Evolutionary conservation across 169 alveolate genomes (phyloP).

Genomic region (Plasmodium relictum): DNA sequence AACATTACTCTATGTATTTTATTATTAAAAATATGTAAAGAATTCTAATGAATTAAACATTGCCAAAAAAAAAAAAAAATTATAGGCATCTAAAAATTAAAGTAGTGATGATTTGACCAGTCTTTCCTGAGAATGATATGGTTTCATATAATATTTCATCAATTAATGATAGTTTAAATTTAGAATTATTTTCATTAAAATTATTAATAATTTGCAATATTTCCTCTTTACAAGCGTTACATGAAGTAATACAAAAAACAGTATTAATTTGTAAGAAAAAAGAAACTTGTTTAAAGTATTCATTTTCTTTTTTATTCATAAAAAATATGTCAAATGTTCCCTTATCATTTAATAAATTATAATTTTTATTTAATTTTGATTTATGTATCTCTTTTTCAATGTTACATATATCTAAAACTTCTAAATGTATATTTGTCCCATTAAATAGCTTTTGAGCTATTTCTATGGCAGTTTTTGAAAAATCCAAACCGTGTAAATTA

Average conservation of each 20-base stretch:
- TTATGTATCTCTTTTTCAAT: constrained; percentile 15
- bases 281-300: constrained; percentile 68
- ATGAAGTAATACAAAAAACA: constrained; percentile 77
- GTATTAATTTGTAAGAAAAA: constrained; percentile 73
- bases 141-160: constrained; percentile 68
- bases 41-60: background rate
- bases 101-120: constrained; percentile 51
- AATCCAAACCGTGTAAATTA: constrained; percentile 81
- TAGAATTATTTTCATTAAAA: constrained; percentile 24
- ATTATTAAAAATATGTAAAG: no score
- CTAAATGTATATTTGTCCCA: constrained; percentile 15
- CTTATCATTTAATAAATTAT: constrained; percentile 80
- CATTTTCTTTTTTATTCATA: constrained; percentile 76
- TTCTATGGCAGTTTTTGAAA: constrained; percentile 80
- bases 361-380: constrained; percentile 38
- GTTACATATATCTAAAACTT: constrained; percentile 75
- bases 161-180: constrained; percentile 10
- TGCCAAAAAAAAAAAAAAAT: background rate
- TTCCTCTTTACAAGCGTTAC: constrained; percentile 84
- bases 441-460: constrained; percentile 74
- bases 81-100: constrained; percentile 39
- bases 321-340: constrained; percentile 84
- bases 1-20: no score
- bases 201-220: constrained; percentile 40
- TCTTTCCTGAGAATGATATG: constrained; percentile 44